These are phyloP conservation scores for Mortierella sp. DNA, from an alignment of 371 early-diverging fungal species.

Conservation along the genomic window DNA sequence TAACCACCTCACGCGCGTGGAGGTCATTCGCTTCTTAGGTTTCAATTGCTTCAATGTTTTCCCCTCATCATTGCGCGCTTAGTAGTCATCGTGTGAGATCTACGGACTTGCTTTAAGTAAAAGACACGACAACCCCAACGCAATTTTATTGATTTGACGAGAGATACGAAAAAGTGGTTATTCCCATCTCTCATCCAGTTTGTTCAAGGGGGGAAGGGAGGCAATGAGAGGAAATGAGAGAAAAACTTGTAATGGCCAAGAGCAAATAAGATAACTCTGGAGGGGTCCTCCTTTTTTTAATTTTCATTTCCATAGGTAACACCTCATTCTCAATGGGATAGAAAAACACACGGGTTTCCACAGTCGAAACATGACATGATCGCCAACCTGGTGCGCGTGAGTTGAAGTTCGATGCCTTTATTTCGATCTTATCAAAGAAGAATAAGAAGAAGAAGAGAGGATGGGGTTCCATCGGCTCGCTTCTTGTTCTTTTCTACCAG, in stretches of 20 bases:
- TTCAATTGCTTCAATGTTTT: not conserved
- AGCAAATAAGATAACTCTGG: not conserved
- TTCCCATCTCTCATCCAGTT: not conserved
- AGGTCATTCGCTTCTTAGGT: not conserved
- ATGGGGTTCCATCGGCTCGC: not conserved
- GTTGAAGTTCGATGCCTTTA: too few species aligned
- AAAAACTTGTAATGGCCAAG: not conserved
- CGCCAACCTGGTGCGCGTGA: too few species aligned
- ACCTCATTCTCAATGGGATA: too few species aligned
- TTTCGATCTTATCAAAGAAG: too few species aligned
- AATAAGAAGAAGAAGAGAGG: not conserved
- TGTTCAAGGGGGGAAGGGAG: not conserved
- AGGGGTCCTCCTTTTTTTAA: too few species aligned
- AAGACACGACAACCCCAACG: conserved; percentile 1
- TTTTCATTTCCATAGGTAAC: too few species aligned
- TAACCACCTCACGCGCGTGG: not conserved
- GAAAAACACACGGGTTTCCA: not conserved
- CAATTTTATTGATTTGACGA: not conserved
- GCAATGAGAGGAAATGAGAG: not conserved
- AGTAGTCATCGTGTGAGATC: not conserved
- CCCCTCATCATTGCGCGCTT: not conserved
- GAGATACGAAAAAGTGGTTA: not conserved
- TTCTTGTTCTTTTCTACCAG: not conserved
- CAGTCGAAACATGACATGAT: not conserved
- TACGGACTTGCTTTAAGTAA: not conserved